Conservation (phyloP, 345 rosid genomes). For the Murraya koenigii region DNA sequence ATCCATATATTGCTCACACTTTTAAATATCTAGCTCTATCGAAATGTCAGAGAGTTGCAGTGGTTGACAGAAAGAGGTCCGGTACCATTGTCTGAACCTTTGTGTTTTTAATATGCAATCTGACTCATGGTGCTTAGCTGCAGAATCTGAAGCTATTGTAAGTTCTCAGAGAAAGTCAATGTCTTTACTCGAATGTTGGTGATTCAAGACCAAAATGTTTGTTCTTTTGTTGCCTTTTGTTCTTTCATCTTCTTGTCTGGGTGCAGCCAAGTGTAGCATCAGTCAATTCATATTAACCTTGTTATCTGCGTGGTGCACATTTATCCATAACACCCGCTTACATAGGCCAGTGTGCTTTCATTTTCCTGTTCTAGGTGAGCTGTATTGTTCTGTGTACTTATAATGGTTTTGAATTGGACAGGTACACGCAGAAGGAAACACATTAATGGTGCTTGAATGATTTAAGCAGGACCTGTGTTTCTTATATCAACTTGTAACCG, state of each 20-base stretch:
- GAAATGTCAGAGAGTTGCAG: neutral
- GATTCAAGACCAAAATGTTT: neutral
- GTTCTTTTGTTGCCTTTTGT: neutral
- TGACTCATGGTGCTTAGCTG: neutral
- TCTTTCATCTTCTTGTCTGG: neutral
- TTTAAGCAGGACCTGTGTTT: neutral
- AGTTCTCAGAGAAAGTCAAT: neutral
- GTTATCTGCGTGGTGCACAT: neutral
- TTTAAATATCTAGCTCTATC: neutral
- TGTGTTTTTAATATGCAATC: neutral
- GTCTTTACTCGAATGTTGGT: neutral
- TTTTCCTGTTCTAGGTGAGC: neutral
- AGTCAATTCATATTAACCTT: neutral
- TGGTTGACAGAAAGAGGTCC: neutral
- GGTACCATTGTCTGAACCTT: neutral
- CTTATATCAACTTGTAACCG: neutral
- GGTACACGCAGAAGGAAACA: conserved; percentile 30
- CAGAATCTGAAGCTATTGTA: neutral
- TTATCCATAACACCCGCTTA: neutral
- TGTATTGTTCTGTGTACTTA: neutral
- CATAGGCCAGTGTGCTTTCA: neutral
- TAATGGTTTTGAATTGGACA: conserved; percentile 12
- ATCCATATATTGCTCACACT: neutral
- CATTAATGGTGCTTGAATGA: conserved; percentile 7
- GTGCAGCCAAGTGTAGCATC: neutral